A percentile compares a stretch with the other conserved stretches of the same genome.
Evolutionary conservation across 371 early-diverging fungal species (phyloP).

Genomic region (Mucor plumbeus): DNA sequence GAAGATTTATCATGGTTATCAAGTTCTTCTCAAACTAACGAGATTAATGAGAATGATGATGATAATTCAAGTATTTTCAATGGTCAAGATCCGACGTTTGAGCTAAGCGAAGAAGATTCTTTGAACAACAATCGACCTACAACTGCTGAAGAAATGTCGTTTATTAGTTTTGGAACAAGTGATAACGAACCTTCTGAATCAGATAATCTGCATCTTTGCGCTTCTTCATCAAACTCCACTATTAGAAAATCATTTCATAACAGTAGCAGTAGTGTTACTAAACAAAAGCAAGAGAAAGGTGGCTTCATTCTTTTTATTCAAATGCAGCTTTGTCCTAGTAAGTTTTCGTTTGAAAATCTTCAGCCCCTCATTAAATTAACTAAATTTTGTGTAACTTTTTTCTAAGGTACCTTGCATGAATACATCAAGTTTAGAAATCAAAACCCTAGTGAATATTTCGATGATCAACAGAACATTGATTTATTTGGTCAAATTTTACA

Average conservation of each 20-base stretch:
- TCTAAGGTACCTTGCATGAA: conserved; percentile 47
- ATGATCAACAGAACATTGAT: conserved; percentile 50
- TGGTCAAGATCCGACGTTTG: conserved; percentile 28
- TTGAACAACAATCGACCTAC: not conserved
- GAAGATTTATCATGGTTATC: conserved; percentile 12
- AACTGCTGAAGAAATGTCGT: not conserved
- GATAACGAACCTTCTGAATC: conserved; percentile 2
- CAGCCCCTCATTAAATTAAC: not conserved
- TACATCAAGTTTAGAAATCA: conserved; percentile 48
- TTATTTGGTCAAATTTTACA: conserved; percentile 63
- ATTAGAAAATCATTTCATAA: not conserved
- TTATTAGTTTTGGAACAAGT: conserved; percentile 3
- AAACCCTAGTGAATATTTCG: conserved; percentile 23
- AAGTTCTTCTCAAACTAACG: conserved; percentile 1
- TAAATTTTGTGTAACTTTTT: not conserved
- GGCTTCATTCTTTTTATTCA: conserved; percentile 76
- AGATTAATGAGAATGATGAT: not conserved
- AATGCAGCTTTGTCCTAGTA: conserved; percentile 85
- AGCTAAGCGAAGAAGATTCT: conserved; percentile 2
- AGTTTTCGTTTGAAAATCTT: not conserved
- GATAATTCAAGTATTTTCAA: conserved; percentile 16
- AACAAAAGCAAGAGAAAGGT: conserved; percentile 18
- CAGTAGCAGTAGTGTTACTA: not conserved
- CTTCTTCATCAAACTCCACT: conserved; percentile 4
- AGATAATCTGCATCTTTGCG: not conserved